phyloP scores from a whole-genome alignment of 129 eudicot genomes.

The Tanacetum coccineum region DNA sequence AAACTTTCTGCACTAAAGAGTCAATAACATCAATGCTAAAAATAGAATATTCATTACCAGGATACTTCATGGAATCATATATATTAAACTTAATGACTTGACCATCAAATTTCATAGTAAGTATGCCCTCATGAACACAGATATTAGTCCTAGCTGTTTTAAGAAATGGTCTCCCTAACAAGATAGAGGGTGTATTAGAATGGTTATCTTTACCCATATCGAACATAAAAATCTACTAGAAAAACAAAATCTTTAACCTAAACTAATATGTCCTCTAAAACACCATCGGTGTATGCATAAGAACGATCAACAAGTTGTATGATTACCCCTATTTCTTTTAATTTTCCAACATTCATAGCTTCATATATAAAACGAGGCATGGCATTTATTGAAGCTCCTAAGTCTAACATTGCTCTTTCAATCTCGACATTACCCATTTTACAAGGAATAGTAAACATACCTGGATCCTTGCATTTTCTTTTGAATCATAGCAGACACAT shows the following conservation, averaged over 20 bases:
- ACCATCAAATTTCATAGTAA: neutral
- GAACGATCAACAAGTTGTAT: constrained; percentile 9
- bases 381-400: constrained; percentile 4
- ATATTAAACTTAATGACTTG: constrained; percentile 2
- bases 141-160: constrained; percentile 13
- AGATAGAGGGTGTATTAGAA: neutral
- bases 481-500: constrained; percentile 9
- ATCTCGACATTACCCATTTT: neutral
- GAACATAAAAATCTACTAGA: constrained; percentile 7
- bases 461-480: constrained; percentile 9
- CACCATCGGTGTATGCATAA: neutral
- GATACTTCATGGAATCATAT: neutral
- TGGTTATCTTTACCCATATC: neutral
- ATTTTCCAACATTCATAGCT: neutral
- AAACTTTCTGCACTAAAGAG: neutral
- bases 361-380: neutral
- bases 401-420: constrained; percentile 3
- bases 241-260: neutral
- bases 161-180: constrained; percentile 11
- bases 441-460: constrained; percentile 10
- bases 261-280: constrained; percentile 18
- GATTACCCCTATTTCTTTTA: neutral
- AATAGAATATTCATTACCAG: neutral
- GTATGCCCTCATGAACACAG: neutral
- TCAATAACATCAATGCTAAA: neutral